Conservation (phyloP, 805 yeast species). For the Wickerhamomyces bovis region DNA sequence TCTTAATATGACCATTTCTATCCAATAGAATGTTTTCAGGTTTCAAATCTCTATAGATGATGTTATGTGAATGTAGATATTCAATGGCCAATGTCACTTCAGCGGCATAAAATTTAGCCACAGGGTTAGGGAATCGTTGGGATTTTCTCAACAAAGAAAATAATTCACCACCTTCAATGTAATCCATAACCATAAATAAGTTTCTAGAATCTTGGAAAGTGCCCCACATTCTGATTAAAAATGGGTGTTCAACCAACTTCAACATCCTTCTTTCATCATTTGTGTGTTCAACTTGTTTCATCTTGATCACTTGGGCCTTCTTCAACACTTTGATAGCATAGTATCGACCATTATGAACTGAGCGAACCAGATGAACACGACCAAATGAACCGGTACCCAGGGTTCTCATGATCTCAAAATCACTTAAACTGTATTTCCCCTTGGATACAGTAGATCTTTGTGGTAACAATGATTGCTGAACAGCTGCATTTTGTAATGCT, state of each 20-base stretch:
- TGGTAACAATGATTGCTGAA: constrained; percentile 20
- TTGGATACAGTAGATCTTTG: constrained; percentile 24
- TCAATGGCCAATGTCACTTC: constrained; percentile 83
- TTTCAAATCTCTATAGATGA: constrained; percentile 86
- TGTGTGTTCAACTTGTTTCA: constrained; percentile 95
- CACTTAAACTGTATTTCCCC: constrained; percentile 77
- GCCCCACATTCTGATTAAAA: constrained; percentile 93
- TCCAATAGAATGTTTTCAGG: constrained; percentile 90
- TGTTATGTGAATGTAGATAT: constrained; percentile 77
- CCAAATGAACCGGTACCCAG: constrained; percentile 96
- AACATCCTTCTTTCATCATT: constrained; percentile 91
- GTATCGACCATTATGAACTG: constrained; percentile 84
- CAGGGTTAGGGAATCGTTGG: constrained; percentile 90
- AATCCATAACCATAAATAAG: constrained; percentile 93
- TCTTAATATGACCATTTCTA: constrained; percentile 83
- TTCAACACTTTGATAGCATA: constrained; percentile 91
- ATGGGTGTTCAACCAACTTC: constrained; percentile 83
- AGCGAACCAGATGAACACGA: constrained; percentile 81
- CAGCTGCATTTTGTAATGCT: constrained; percentile 4
- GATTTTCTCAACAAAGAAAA: constrained; percentile 81
- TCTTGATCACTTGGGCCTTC: constrained; percentile 80
- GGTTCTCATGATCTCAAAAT: constrained; percentile 81
- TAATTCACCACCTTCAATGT: constrained; percentile 92
- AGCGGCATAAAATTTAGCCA: constrained; percentile 93
- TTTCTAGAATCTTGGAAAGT: constrained; percentile 85